Evolutionary conservation across 2,329 filamentous ascomycete species (phyloP).

Genomic region (Trichophyton mentagrophytes): DNA sequence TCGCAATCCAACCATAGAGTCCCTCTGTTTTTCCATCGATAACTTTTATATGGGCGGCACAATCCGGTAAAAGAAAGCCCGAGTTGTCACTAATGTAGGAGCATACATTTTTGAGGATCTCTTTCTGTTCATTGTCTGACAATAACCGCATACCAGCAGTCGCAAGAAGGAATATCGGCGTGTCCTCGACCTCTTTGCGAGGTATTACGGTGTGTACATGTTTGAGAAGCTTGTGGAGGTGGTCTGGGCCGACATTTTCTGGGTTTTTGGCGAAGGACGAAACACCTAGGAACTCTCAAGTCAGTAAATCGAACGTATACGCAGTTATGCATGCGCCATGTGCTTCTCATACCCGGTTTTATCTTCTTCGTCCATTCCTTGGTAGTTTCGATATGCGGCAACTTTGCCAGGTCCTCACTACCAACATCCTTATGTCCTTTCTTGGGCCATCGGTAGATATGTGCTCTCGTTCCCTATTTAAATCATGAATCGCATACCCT

Average conservation of each 20-base stretch:
- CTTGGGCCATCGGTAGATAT: conserved; percentile 82
- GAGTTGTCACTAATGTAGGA: conserved; percentile 66
- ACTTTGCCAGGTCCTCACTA: conserved; percentile 47
- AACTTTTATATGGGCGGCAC: conserved; percentile 76
- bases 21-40: conserved; percentile 94
- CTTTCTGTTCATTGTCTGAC: conserved; percentile 56
- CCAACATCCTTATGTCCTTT: conserved; percentile 51
- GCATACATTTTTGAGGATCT: conserved; percentile 67
- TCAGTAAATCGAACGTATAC: background rate
- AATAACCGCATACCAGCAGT: conserved; percentile 91
- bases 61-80: conserved; percentile 78
- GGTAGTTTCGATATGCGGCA: conserved; percentile 73
- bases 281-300: conserved; percentile 40
- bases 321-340: background rate
- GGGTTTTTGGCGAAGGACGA: conserved; percentile 77
- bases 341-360: conserved; percentile 51
- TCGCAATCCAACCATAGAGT: conserved; percentile 92
- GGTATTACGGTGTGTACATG: conserved; percentile 74
- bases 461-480: conserved; percentile 64
- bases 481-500: conserved; percentile 13
- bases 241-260: conserved; percentile 63
- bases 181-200: conserved; percentile 60
- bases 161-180: conserved; percentile 87
- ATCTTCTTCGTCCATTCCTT: conserved; percentile 90
- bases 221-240: conserved; percentile 65